Conservation (phyloP, 441 rosid species). For the Hura crepitans region DNA sequence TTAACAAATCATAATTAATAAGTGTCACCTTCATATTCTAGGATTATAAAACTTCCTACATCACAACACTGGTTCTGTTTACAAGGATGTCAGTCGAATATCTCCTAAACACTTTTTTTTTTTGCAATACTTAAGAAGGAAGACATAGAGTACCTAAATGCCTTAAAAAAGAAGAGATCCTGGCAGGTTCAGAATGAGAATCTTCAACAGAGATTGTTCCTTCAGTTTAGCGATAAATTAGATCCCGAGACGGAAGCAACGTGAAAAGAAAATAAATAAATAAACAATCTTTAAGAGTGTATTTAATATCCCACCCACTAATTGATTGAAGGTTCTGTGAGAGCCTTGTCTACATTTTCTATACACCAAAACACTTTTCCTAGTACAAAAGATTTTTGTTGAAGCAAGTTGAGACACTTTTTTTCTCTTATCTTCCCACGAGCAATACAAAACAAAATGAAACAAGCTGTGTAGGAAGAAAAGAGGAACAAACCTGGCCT, state of each 20-base stretch:
- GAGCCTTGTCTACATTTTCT: neutral
- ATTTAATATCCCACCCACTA: neutral
- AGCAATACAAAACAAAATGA: neutral
- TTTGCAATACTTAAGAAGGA: too few species aligned
- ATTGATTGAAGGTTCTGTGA: neutral
- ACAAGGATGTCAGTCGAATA: neutral
- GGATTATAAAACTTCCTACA: neutral
- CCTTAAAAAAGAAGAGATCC: neutral
- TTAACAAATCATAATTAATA: too few species aligned
- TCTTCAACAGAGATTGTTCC: too few species aligned
- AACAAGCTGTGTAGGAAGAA: constrained; percentile 13
- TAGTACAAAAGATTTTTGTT: neutral
- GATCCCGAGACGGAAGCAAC: neutral
- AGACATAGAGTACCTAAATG: neutral
- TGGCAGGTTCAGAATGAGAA: too few species aligned
- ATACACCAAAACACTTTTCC: neutral
- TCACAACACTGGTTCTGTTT: neutral
- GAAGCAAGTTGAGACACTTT: neutral
- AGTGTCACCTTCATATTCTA: too few species aligned
- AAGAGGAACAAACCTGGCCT: constrained; percentile 63
- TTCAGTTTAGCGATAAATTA: too few species aligned
- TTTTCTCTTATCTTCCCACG: neutral
- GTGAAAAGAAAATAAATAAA: neutral
- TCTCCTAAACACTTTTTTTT: too few species aligned
- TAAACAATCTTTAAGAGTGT: neutral